Evolutionary conservation across 192 early-diverging fungal species (phyloP), one percentile per base, ranked within the genome.

Genomic region (Podila epigama): DNA sequence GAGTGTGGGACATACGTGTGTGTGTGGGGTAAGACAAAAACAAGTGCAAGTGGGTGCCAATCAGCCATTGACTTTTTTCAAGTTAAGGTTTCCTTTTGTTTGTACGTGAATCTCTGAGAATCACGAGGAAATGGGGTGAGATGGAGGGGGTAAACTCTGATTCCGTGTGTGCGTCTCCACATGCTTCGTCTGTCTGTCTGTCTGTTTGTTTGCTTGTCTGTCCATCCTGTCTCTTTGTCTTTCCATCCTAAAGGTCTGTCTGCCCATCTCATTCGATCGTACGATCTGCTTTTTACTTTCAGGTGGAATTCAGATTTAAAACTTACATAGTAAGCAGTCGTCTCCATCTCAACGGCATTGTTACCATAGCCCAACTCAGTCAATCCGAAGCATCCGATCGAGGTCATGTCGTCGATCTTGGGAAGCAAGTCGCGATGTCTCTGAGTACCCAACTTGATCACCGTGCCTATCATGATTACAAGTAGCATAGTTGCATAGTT

Each of bases 261-360:
- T n/a, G n/a, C n/a, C n/a, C n/a, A n/a, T n/a, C n/a, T n/a, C n/a
- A n/a, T n/a, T n/a, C n/a, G n/a, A n/a, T n/a, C n/a, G n/a, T n/a
- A 28, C 28, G 52, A 31, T 15, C 31, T 51, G 9, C n/a, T n/a
- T n/a, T n/a, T n/a, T n/a, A n/a, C n/a, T n/a, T n/a, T n/a, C n/a
- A n/a, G n/a, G n/a, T n/a, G n/a, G n/a, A n/a, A n/a, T n/a, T n/a
- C n/a, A n/a, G n/a, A n/a, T n/a, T n/a, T n/a, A n/a, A n/a, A 60
- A 64, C 80, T 69, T 79, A 86, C 87, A 64, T 82, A 90, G 58
- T 73, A 58, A 33, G 92, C 86, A 27, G 86, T 86, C 15, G 92
- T 91, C 69, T 92, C 89, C 92, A 93, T 93, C 68, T 93, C 92
- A 27, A 93, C 81, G 28, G 92, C 92, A 55, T 93, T 93, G 75